phyloP scores from a whole-genome alignment of 306 rosid species.

The Lotus japonicus region DNA sequence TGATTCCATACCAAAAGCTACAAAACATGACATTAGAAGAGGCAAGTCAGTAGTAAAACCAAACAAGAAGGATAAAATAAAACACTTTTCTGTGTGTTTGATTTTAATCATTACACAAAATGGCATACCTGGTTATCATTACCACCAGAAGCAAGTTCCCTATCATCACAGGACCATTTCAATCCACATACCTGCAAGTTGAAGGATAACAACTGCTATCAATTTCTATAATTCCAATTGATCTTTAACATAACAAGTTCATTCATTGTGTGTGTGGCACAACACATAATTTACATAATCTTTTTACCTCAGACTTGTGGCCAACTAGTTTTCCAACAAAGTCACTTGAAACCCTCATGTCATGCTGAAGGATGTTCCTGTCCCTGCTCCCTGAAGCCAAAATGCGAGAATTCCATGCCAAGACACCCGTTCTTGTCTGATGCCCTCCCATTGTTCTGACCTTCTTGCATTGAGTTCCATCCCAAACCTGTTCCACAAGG shows the following conservation, averaged over 20 bases:
- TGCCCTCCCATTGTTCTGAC: constrained; percentile 96
- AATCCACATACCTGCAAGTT: constrained; percentile 70
- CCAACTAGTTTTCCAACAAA: constrained; percentile 73
- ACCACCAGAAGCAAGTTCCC: constrained; percentile 99
- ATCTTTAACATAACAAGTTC: not conserved
- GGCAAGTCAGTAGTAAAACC: not conserved
- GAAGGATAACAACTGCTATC: not conserved
- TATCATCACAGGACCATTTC: constrained; percentile 96
- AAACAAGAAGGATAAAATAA: not conserved
- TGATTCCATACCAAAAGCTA: constrained; percentile 98
- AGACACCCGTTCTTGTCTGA: constrained; percentile 95
- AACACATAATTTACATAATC: no score
- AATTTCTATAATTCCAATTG: not conserved
- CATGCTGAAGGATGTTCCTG: constrained; percentile 91
- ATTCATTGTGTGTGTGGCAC: not conserved
- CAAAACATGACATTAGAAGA: constrained; percentile 11
- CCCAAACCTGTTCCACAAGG: constrained; percentile 63
- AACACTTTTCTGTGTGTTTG: not conserved
- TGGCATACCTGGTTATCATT: constrained; percentile 87
- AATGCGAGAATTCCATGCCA: constrained; percentile 92
- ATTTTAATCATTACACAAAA: no score
- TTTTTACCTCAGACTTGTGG: constrained; percentile 96
- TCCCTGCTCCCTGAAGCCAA: constrained; percentile 98
- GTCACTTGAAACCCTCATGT: constrained; percentile 76
- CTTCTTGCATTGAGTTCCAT: constrained; percentile 82